Conservation (phyloP, 2,329 filamentous ascomycete species). For the Stagonosporopsis rhizophila region DNA sequence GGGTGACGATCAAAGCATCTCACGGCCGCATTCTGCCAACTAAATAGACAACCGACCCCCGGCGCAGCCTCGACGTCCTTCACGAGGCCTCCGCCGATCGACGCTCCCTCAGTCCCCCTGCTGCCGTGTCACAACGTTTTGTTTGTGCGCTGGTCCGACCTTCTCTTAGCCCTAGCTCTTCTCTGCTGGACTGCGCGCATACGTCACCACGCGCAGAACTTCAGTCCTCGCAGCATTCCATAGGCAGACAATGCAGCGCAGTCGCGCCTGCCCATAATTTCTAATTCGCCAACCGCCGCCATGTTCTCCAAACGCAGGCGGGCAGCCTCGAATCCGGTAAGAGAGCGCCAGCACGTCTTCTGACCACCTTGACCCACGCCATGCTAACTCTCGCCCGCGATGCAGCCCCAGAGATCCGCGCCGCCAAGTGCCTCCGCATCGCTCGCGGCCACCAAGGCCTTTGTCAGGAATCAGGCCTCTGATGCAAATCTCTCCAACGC, state of each 20-base stretch:
- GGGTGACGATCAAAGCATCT: slow-evolving; percentile 15
- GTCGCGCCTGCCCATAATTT: slow-evolving; percentile 29
- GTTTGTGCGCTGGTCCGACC: slow-evolving; percentile 14
- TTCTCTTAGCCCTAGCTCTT: background rate
- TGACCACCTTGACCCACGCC: slow-evolving; percentile 11
- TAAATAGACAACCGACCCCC: slow-evolving; percentile 10
- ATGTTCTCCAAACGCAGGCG: slow-evolving; percentile 46
- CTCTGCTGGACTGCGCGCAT: slow-evolving; percentile 12
- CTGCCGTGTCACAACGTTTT: slow-evolving; percentile 11
- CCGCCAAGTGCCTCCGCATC: slow-evolving; percentile 73
- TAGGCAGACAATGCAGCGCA: slow-evolving; percentile 32
- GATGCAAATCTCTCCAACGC: slow-evolving; percentile 77
- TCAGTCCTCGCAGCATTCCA: background rate
- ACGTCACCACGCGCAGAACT: slow-evolving; percentile 25
- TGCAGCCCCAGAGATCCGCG: slow-evolving; percentile 40
- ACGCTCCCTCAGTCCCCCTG: slow-evolving; percentile 7
- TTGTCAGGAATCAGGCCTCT: slow-evolving; percentile 71
- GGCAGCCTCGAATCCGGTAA: slow-evolving; percentile 46
- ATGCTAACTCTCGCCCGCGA: slow-evolving; percentile 31
- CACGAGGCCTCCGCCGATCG: slow-evolving; percentile 5
- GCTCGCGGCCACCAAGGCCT: slow-evolving; percentile 81
- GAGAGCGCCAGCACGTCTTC: slow-evolving; percentile 9
- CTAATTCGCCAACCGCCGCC: slow-evolving; percentile 26
- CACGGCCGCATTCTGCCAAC: slow-evolving; percentile 13
- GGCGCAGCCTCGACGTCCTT: slow-evolving; percentile 10